phyloP scores from a whole-genome alignment of 129 eudicot species.

The Oenanthe sinensis region DNA sequence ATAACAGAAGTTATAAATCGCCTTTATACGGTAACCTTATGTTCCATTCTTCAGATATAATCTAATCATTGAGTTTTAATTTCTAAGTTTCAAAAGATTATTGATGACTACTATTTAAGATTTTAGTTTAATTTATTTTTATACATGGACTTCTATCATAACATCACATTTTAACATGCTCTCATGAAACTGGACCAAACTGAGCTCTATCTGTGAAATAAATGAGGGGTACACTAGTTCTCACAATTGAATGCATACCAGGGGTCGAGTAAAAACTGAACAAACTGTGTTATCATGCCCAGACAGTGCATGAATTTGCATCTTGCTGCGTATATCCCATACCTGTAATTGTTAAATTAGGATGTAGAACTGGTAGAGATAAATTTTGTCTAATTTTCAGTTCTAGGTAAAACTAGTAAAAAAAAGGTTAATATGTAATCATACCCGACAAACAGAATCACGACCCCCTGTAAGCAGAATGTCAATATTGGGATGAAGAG shows the following conservation, averaged over 20 bases:
- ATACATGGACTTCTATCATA: neutral
- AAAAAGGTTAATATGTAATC: neutral
- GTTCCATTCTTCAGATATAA: neutral
- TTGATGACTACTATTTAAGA: neutral
- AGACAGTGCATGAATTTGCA: conserved; percentile 78
- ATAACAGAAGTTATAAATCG: neutral
- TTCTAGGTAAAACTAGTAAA: neutral
- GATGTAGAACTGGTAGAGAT: neutral
- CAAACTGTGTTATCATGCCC: conserved; percentile 98
- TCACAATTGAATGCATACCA: conserved; percentile 30
- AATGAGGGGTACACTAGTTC: neutral
- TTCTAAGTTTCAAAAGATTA: neutral
- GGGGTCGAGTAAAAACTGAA: conserved; percentile 91
- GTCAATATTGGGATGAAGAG: conserved; percentile 92
- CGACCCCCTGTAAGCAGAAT: conserved; percentile 95
- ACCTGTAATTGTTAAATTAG: conserved; percentile 40
- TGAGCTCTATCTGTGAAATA: too few relatives aligned
- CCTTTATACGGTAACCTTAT: neutral
- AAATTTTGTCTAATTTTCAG: neutral
- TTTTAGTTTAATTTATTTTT: neutral
- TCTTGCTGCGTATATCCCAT: conserved; percentile 96
- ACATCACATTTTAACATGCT: neutral
- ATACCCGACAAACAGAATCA: conserved; percentile 99
- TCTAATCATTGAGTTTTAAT: neutral
- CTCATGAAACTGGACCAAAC: neutral